Conservation (phyloP, 2,329 filamentous ascomycete genomes). For the Paecilomyces variotii region DNA sequence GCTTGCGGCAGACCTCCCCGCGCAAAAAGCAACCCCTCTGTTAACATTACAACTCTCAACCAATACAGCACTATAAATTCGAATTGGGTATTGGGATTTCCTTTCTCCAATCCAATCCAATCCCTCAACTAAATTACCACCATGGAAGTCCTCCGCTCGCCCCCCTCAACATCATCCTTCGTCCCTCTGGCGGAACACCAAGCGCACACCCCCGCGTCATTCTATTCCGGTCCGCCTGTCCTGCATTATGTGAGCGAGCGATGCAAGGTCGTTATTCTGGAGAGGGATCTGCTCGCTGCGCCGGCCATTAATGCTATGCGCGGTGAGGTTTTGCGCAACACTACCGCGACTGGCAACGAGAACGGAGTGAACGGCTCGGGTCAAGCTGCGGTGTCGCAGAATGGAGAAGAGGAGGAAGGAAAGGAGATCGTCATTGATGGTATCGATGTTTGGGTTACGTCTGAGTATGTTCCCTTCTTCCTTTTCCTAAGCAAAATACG, state of each 20-base stretch:
- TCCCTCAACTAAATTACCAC: background rate
- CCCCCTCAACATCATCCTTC: slow-evolving; percentile 34
- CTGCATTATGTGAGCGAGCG: slow-evolving; percentile 39
- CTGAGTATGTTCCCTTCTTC: slow-evolving; percentile 29
- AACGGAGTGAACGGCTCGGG: slow-evolving; percentile 5
- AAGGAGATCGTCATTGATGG: slow-evolving; percentile 30
- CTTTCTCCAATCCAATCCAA: background rate
- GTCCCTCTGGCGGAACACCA: slow-evolving; percentile 39
- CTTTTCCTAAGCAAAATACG: background rate
- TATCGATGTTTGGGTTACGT: slow-evolving; percentile 41
- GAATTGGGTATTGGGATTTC: background rate
- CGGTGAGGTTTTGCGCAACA: slow-evolving; percentile 1
- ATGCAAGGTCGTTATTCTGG: slow-evolving; percentile 37
- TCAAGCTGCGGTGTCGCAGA: slow-evolving; percentile 1
- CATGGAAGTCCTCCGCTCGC: slow-evolving; percentile 36
- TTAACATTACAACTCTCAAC: background rate
- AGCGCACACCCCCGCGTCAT: slow-evolving; percentile 40
- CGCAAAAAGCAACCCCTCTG: background rate
- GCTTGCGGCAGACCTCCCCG: background rate
- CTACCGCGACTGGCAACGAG: slow-evolving; percentile 1
- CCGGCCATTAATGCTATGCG: slow-evolving; percentile 27
- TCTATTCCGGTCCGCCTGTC: slow-evolving; percentile 39
- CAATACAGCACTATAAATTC: background rate
- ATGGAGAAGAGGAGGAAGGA: slow-evolving; percentile 10
- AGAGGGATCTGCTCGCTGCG: slow-evolving; percentile 29